These are phyloP conservation scores for Ceratobasidium sp. DNA, from an alignment of 1,284 basidiomycete genomes.

Conservation along the genomic window DNA sequence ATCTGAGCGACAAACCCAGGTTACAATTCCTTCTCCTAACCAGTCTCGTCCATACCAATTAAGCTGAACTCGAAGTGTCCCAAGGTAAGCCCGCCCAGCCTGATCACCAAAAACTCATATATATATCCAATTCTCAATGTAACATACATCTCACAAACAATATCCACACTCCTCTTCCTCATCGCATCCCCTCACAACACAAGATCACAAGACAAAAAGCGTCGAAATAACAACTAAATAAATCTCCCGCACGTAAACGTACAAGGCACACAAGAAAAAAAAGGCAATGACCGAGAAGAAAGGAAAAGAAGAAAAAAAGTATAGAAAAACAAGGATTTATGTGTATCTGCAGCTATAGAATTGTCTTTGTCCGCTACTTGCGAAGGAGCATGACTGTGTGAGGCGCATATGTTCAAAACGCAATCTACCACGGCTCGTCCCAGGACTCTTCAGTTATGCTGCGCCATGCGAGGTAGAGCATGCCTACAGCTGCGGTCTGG, in stretches of 20 bases:
- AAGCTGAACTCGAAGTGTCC: neutral
- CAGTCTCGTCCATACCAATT: neutral
- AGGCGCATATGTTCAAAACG: constrained; percentile 1
- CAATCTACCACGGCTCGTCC: constrained; percentile 36
- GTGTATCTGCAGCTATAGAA: neutral
- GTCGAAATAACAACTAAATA: constrained; percentile 6
- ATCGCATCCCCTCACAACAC: neutral
- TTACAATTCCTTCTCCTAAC: neutral
- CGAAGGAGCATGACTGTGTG: neutral
- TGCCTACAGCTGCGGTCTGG: constrained; percentile 70
- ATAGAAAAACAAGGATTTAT: neutral
- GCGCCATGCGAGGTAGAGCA: constrained; percentile 80
- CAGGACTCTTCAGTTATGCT: constrained; percentile 75
- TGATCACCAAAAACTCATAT: neutral
- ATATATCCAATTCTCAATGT: too few species aligned
- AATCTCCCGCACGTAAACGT: neutral
- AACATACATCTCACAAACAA: neutral
- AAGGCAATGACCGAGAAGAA: neutral
- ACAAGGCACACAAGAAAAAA: neutral
- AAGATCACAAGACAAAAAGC: neutral
- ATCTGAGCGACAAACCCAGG: neutral
- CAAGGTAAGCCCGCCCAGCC: neutral
- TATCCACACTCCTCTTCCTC: neutral
- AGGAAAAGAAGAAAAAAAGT: neutral
- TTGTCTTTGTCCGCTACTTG: constrained; percentile 25